phyloP scores from a whole-genome alignment of 805 yeast genomes.

The Wickerhamomyces subpelliculosus region DNA sequence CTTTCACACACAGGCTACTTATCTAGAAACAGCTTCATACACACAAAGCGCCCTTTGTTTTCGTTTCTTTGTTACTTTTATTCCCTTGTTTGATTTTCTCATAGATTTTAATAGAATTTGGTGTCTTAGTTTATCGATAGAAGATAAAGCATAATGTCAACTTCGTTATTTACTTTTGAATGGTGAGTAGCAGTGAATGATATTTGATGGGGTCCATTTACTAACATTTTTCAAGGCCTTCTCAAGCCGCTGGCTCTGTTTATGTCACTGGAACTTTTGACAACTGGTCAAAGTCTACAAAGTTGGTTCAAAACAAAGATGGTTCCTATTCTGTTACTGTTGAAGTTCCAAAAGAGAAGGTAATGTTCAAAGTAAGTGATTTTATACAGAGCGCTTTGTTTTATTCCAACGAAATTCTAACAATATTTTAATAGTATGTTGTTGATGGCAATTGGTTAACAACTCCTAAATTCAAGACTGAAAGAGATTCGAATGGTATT shows the following conservation, averaged over 20 bases:
- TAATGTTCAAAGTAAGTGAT: slow-evolving; percentile 34
- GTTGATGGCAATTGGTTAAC: slow-evolving; percentile 54
- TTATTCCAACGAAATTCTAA: neutral
- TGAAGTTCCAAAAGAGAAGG: slow-evolving; percentile 30
- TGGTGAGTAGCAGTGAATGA: slow-evolving; percentile 4
- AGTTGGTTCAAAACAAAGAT: slow-evolving; percentile 30
- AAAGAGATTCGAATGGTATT: slow-evolving; percentile 37
- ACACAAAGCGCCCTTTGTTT: no score
- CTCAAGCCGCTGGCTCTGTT: slow-evolving; percentile 28
- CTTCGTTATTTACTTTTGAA: slow-evolving; percentile 5
- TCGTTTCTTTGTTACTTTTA: no score
- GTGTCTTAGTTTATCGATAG: neutral
- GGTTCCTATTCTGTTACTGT: slow-evolving; percentile 39
- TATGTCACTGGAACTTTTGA: slow-evolving; percentile 57
- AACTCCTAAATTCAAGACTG: slow-evolving; percentile 30
- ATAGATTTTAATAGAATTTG: no score
- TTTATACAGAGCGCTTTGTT: neutral
- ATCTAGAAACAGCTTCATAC: no score
- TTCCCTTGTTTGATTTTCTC: neutral
- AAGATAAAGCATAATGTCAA: neutral
- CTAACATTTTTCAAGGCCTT: slow-evolving; percentile 22
- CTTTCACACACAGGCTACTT: no score
- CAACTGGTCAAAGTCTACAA: slow-evolving; percentile 44
- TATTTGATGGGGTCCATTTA: neutral
- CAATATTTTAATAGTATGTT: slow-evolving; percentile 28